phyloP scores from a whole-genome alignment of 768 basidiomycete genomes.

The Hericium erinaceus region DNA sequence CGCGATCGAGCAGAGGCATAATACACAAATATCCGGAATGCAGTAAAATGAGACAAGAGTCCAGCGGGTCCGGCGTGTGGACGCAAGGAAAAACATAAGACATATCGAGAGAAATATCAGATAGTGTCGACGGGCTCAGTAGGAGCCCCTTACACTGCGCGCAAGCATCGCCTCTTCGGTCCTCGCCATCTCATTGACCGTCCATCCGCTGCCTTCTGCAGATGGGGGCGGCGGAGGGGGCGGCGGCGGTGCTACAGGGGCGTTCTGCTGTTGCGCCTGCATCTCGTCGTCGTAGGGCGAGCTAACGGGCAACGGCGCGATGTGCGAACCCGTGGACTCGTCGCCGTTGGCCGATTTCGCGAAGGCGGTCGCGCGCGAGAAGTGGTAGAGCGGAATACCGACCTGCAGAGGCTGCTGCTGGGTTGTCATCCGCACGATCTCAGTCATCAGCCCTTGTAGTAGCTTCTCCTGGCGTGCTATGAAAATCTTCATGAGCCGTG shows the following conservation, averaged over 20 bases:
- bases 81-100: no score
- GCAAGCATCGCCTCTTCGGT: not conserved
- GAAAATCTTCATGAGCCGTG: not conserved
- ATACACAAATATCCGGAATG: no score
- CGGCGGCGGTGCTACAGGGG: slow-evolving; percentile 2
- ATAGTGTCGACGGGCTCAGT: not conserved
- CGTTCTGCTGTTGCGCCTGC: slow-evolving; percentile 8
- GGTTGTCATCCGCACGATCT: slow-evolving; percentile 74
- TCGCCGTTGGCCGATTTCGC: slow-evolving; percentile 34
- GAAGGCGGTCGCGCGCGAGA: slow-evolving; percentile 62
- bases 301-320: slow-evolving; percentile 32
- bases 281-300: slow-evolving; percentile 25
- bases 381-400: slow-evolving; percentile 72
- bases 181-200: not conserved
- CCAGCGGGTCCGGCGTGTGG: no score
- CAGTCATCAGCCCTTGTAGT: slow-evolving; percentile 75
- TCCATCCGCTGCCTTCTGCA: slow-evolving; percentile 2
- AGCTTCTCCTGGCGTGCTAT: slow-evolving; percentile 76
- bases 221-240: slow-evolving; percentile 12
- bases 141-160: not conserved
- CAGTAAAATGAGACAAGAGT: no score
- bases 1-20: not conserved
- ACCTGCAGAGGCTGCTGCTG: slow-evolving; percentile 76
- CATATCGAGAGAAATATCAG: no score
- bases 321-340: slow-evolving; percentile 17